These are phyloP conservation scores for Magnolia sinica DNA, from an alignment of 164 flowering plant genomes.

Conservation along the genomic window DNA sequence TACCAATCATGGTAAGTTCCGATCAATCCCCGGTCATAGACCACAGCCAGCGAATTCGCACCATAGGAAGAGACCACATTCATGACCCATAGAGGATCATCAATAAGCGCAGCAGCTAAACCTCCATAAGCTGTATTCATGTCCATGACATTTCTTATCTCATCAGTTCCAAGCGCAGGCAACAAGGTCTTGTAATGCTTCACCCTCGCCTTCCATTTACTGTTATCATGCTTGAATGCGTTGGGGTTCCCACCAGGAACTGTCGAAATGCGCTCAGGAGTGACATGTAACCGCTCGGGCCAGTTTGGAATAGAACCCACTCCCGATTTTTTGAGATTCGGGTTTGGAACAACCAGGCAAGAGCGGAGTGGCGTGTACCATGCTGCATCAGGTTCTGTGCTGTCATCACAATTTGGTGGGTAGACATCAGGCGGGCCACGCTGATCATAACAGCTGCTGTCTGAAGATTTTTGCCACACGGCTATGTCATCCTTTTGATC, in stretches of 20 bases:
- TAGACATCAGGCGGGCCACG: constrained; percentile 50
- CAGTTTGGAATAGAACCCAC: constrained; percentile 64
- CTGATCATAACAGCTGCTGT: constrained; percentile 56
- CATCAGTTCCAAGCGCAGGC: constrained; percentile 70
- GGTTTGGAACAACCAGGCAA: constrained; percentile 69
- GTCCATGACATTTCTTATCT: constrained; percentile 94
- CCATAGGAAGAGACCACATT: constrained; percentile 92
- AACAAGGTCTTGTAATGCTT: constrained; percentile 89
- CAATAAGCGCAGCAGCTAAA: constrained; percentile 76
- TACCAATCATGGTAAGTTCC: constrained; percentile 98
- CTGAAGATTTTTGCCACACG: constrained; percentile 85
- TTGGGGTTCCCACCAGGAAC: constrained; percentile 68
- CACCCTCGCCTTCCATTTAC: constrained; percentile 76
- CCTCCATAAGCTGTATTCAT: constrained; percentile 95
- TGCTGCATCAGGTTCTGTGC: constrained; percentile 79
- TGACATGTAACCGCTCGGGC: constrained; percentile 66
- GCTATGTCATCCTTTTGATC: constrained; percentile 88
- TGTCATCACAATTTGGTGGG: constrained; percentile 85
- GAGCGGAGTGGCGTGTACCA: constrained; percentile 91
- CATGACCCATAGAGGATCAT: constrained; percentile 95
- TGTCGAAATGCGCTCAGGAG: constrained; percentile 73
- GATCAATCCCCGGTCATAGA: constrained; percentile 88
- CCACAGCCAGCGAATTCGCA: constrained; percentile 73
- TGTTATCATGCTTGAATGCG: constrained; percentile 78
- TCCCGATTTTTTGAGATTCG: constrained; percentile 40